phyloP scores from a whole-genome alignment of 192 early-diverging fungal species.

The Dissophora globulifera region DNA sequence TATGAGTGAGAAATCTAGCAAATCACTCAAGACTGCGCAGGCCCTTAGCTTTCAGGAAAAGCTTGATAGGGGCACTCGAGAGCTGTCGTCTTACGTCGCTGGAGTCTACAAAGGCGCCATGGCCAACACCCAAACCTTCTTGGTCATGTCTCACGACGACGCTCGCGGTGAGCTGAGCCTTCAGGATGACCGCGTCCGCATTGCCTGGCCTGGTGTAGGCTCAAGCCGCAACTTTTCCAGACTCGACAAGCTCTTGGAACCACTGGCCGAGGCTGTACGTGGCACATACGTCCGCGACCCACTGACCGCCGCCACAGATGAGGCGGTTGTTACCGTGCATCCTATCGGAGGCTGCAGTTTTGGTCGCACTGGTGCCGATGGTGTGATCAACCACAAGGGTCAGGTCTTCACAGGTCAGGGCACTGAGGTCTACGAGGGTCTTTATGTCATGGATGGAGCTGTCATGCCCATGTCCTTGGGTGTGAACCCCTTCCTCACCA shows the following conservation, averaged over 20 bases:
- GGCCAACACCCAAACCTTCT: slow-evolving; percentile 56
- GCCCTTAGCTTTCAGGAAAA: slow-evolving; percentile 30
- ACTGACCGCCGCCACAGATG: slow-evolving; percentile 28
- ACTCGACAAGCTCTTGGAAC: slow-evolving; percentile 40
- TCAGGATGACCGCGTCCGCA: slow-evolving; percentile 45
- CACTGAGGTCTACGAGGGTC: slow-evolving; percentile 54
- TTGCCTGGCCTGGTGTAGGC: slow-evolving; percentile 50
- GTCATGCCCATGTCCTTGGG: slow-evolving; percentile 59
- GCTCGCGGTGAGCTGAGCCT: slow-evolving; percentile 46
- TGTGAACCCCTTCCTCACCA: slow-evolving; percentile 63
- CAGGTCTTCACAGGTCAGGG: slow-evolving; percentile 53
- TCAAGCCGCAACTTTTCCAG: slow-evolving; percentile 28
- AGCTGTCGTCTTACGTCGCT: slow-evolving; percentile 32
- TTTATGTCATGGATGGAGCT: slow-evolving; percentile 61
- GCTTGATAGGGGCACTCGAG: slow-evolving; percentile 29
- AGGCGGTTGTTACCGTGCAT: slow-evolving; percentile 58
- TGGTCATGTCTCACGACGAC: slow-evolving; percentile 64
- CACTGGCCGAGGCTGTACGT: slow-evolving; percentile 20
- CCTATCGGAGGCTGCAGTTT: slow-evolving; percentile 60
- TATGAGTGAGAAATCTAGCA: slow-evolving; percentile 21
- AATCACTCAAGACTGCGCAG: slow-evolving; percentile 22
- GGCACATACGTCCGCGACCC: slow-evolving; percentile 56
- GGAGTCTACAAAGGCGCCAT: slow-evolving; percentile 54
- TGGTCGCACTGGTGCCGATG: slow-evolving; percentile 39
- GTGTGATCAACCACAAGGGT: slow-evolving; percentile 63